A percentile compares a stretch with the other conserved stretches of the same genome.
Conservation (phyloP, 768 basidiomycete species). For the Termitomyces sp. region DNA sequence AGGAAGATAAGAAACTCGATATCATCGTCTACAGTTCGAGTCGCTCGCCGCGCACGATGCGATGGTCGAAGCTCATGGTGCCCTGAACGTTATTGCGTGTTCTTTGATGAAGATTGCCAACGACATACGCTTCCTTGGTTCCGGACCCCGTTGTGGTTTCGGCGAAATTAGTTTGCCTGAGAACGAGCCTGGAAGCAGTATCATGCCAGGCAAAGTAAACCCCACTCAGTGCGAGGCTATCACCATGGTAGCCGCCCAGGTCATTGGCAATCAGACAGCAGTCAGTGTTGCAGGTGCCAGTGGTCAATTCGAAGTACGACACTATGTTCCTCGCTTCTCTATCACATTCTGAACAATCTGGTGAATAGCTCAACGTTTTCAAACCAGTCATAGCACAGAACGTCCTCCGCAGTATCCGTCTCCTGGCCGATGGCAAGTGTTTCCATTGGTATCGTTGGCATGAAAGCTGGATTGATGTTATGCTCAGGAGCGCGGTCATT, state of each 20-base stretch:
- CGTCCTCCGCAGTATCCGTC: slow-evolving; percentile 90
- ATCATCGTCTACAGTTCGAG: slow-evolving; percentile 65
- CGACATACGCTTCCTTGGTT: slow-evolving; percentile 96
- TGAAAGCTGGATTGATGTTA: not conserved
- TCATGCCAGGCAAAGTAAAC: slow-evolving; percentile 99
- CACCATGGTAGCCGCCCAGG: slow-evolving; percentile 98
- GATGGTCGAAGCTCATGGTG: slow-evolving; percentile 94
- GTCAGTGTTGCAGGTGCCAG: slow-evolving; percentile 91
- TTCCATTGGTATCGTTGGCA: not conserved
- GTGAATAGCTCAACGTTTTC: slow-evolving; percentile 86
- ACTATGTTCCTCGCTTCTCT: not conserved
- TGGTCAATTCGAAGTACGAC: slow-evolving; percentile 90
- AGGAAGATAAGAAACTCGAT: not conserved
- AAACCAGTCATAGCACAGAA: slow-evolving; percentile 99
- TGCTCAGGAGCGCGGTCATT: slow-evolving; percentile 78
- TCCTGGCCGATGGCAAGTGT: slow-evolving; percentile 80
- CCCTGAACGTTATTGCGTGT: slow-evolving; percentile 93
- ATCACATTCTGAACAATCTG: not conserved
- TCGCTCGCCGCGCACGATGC: slow-evolving; percentile 98
- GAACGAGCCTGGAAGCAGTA: slow-evolving; percentile 98
- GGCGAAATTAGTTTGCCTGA: slow-evolving; percentile 94
- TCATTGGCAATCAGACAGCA: slow-evolving; percentile 94
- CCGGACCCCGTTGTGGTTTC: slow-evolving; percentile 95
- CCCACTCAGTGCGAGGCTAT: slow-evolving; percentile 98
- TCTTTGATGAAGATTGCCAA: slow-evolving; percentile 99